phyloP scores from a whole-genome alignment of 2,329 filamentous ascomycete species.

The Cladophialophora yegresii region DNA sequence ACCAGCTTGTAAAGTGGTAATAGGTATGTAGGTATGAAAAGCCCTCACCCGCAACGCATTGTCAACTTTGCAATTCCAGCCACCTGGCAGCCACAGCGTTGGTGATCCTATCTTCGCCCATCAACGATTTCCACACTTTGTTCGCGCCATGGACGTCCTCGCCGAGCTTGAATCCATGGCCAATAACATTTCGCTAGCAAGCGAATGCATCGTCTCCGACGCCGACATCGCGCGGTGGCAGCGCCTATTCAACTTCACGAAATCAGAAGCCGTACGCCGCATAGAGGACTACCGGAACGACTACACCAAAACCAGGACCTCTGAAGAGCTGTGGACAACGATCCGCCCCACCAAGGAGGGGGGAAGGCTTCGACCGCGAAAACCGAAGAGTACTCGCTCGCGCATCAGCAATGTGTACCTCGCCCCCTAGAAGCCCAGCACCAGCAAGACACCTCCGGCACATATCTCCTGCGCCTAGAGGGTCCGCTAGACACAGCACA shows the following conservation, averaged over 20 bases:
- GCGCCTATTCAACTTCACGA: constrained; percentile 40
- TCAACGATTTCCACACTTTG: not conserved
- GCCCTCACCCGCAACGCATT: too few species aligned
- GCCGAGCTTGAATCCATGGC: constrained; percentile 5
- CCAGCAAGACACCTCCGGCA: not conserved
- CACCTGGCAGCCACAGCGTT: too few species aligned
- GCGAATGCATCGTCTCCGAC: not conserved
- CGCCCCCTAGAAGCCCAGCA: not conserved
- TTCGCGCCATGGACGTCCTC: not conserved
- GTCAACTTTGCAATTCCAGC: too few species aligned
- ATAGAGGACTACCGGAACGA: constrained; percentile 43
- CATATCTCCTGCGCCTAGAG: not conserved
- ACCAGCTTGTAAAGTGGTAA: not conserved
- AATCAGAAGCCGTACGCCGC: constrained; percentile 39
- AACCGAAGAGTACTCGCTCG: constrained; percentile 39
- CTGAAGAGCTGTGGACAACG: constrained; percentile 43
- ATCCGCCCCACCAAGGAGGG: constrained; percentile 40
- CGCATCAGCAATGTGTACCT: not conserved
- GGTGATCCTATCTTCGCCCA: too few species aligned
- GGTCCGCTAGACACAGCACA: not conserved
- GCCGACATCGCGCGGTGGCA: constrained; percentile 40
- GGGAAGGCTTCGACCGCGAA: constrained; percentile 44
- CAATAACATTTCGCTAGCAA: not conserved
- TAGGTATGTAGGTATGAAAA: not conserved
- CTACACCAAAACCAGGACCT: constrained; percentile 40